Evolutionary conservation across 108 stramenopile species (phyloP).

Genomic region (Cyclotella baltica): DNA sequence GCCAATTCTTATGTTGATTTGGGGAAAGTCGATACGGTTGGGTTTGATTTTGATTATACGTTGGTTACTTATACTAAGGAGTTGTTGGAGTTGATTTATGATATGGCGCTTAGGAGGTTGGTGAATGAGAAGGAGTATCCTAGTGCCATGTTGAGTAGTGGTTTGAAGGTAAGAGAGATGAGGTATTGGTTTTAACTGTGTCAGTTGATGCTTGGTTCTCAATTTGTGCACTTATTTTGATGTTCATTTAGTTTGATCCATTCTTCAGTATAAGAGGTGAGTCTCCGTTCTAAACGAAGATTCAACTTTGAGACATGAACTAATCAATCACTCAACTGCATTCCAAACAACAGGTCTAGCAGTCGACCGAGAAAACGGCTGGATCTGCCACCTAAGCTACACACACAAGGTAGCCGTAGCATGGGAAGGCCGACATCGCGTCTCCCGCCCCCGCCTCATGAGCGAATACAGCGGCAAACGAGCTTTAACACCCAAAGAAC

Average conservation of each 20-base stretch:
- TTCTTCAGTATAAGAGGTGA: constrained; percentile 87
- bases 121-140: constrained; percentile 91
- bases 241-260: constrained; percentile 69
- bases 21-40: constrained; percentile 90
- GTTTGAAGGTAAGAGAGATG: constrained; percentile 23
- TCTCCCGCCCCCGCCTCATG: constrained; percentile 69
- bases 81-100: constrained; percentile 90
- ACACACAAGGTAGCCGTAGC: constrained; percentile 95
- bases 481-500: constrained; percentile 72
- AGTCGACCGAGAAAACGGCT: constrained; percentile 94
- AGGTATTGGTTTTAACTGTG: neutral
- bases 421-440: constrained; percentile 89
- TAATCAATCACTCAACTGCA: neutral
- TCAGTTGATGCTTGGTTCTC: neutral
- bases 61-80: constrained; percentile 91
- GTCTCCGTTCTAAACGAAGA: neutral
- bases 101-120: constrained; percentile 89
- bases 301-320: neutral
- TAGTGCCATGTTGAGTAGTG: constrained; percentile 73
- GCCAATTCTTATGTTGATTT: constrained; percentile 94
- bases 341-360: constrained; percentile 73
- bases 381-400: constrained; percentile 95
- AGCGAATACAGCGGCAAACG: constrained; percentile 90
- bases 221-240: neutral
- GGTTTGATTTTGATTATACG: constrained; percentile 98